Evolutionary conservation across 2,329 filamentous ascomycete genomes (phyloP), one percentile per base, ranked within the genome.

Genomic region (Corniculantispora saksenae): DNA sequence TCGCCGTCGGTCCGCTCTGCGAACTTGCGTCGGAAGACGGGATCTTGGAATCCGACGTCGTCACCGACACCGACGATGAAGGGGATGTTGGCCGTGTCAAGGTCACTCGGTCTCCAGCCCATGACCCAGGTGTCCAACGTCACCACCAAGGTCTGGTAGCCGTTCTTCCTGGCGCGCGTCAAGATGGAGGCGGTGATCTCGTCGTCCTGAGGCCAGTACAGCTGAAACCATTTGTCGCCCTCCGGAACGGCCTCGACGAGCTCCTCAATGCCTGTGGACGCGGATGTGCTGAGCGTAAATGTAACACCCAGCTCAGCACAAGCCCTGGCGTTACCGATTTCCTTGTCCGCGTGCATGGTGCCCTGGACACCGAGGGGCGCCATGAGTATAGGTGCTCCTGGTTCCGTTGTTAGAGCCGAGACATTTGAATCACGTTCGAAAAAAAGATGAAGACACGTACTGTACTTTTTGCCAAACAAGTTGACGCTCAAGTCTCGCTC

Each of bases 91-190:
- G 80, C 85, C 17, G 82, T 81, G 68, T 91, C 89, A 5, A 92
- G 81, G 71, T 92, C 90, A 0, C 80, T 81, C 0, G 89, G 90
- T 45, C 91, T 81, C 89, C 90, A 93, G 0, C 84, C 84, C 43
- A 93, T 80, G 15, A 83, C 83, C 76, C 86, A 91, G 0, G 89
- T 92, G 74, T 93, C 91, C 0, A 92, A 80, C 0, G 91, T 93
- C 1, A 93, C 87, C 8, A 93, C 85, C 0, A 93, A 80, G 0
- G 87, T 88, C 40, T 81, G 82, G 76, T 83, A 93, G 1, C 89
- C 90, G 38, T 80, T 83, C 0, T 77, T 79, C 71, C 86, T 86
- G 0, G 89, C 91, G 0, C 89, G 82, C 1, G 76, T 72, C 5
- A 93, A 80, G 19, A 93, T 77, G 1, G 86, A 90, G 0, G 83